phyloP scores from a whole-genome alignment of 352 stramenopile species.

The Phytopythium montanum region DNA sequence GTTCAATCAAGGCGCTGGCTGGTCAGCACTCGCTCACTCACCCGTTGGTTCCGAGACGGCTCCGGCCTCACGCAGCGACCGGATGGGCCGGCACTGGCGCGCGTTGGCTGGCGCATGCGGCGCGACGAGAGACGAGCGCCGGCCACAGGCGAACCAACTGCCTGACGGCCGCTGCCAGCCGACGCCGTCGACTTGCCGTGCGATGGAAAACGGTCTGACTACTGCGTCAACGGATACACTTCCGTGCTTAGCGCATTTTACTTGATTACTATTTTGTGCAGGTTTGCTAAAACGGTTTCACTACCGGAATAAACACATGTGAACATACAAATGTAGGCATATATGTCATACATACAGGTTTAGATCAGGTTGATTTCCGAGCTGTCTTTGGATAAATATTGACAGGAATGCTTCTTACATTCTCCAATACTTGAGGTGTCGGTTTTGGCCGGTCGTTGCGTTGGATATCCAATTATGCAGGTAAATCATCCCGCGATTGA shows the following conservation, averaged over 20 bases:
- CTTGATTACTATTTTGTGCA: background rate
- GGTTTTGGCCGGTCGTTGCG: background rate
- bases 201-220: background rate
- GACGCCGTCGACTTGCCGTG: background rate
- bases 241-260: background rate
- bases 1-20: too few species aligned
- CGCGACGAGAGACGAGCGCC: conserved; percentile 1
- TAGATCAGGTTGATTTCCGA: background rate
- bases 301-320: too few species aligned
- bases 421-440: background rate
- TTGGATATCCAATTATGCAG: background rate
- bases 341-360: too few species aligned
- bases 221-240: background rate
- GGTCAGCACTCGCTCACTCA: background rate
- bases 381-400: background rate
- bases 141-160: background rate
- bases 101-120: conserved; percentile 4
- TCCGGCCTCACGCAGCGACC: background rate
- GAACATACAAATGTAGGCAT: too few species aligned
- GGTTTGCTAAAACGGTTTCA: background rate
- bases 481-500: background rate
- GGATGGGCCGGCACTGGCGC: background rate
- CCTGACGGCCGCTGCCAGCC: background rate
- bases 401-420: background rate
- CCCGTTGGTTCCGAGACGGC: too few species aligned